Conservation (phyloP, 192 early-diverging fungal species). For the Backusella macrospora region DNA sequence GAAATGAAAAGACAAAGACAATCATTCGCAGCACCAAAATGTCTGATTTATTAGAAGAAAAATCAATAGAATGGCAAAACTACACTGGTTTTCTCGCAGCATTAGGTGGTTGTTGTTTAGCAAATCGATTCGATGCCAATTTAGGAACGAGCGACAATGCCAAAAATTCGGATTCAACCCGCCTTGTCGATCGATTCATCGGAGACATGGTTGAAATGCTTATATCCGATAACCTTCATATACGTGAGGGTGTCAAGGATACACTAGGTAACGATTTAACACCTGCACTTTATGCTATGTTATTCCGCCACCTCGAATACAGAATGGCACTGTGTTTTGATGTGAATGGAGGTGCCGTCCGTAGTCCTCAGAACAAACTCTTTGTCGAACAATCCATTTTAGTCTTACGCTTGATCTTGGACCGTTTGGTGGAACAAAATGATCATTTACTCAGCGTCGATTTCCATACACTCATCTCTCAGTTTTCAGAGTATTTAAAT, state of each 20-base stretch:
- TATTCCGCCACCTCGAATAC: conserved; percentile 61
- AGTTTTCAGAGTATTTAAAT: conserved; percentile 71
- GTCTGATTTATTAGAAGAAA: conserved; percentile 19
- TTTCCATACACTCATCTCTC: conserved; percentile 62
- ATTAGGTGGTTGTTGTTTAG: conserved; percentile 69
- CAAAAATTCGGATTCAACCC: background rate
- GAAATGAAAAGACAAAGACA: conserved; percentile 2
- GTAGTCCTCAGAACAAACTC: conserved; percentile 57
- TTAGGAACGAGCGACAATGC: background rate
- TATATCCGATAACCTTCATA: conserved; percentile 69
- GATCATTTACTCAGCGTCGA: conserved; percentile 62
- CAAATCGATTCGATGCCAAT: background rate
- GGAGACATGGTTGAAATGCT: conserved; percentile 71
- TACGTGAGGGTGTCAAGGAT: conserved; percentile 79
- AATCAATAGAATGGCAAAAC: conserved; percentile 66
- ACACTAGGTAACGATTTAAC: conserved; percentile 76
- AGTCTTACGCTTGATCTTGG: conserved; percentile 68
- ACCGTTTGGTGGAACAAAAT: conserved; percentile 59
- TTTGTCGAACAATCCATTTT: conserved; percentile 72
- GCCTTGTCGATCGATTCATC: conserved; percentile 71
- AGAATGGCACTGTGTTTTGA: conserved; percentile 66
- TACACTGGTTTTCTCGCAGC: conserved; percentile 82
- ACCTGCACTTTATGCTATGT: conserved; percentile 62
- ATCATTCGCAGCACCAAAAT: background rate
- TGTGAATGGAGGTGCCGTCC: conserved; percentile 55